Evolutionary conservation across 805 yeast genomes (phyloP).

Genomic region (Yarrowia keelungensis): DNA sequence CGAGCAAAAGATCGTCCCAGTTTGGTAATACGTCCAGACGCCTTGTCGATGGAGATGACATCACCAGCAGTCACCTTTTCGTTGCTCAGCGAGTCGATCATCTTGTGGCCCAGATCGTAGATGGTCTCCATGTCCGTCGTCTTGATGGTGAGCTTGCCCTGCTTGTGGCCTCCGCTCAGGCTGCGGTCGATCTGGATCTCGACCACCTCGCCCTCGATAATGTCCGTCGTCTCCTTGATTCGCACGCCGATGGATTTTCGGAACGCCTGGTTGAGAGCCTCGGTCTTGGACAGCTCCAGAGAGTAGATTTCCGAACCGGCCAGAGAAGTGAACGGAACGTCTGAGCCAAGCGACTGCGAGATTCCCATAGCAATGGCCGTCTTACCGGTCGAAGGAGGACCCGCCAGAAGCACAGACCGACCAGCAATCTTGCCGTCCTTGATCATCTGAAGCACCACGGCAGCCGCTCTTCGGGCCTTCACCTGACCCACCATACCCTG

Average conservation of each 20-base stretch:
- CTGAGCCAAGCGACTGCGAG: conserved; percentile 59
- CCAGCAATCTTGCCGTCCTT: conserved; percentile 96
- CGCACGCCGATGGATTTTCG: conserved; percentile 94
- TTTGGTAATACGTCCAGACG: conserved; percentile 91
- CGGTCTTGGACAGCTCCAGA: conserved; percentile 92
- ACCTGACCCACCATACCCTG: conserved; percentile 99
- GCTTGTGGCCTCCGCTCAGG: conserved; percentile 96
- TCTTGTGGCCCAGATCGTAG: conserved; percentile 90
- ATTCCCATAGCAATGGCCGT: conserved; percentile 97
- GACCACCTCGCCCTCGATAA: conserved; percentile 98
- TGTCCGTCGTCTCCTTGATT: conserved; percentile 95
- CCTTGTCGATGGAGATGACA: conserved; percentile 92
- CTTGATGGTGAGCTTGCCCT: conserved; percentile 95
- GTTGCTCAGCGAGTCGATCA: conserved; percentile 92
- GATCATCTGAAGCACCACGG: conserved; percentile 89
- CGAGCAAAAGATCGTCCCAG: conserved; percentile 95
- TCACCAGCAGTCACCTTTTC: conserved; percentile 98
- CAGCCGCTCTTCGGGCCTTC: conserved; percentile 96
- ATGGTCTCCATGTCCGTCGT: conserved; percentile 99
- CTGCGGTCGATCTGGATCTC: conserved; percentile 94
- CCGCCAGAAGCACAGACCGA: conserved; percentile 92
- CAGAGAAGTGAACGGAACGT: conserved; percentile 93
- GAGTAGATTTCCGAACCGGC: conserved; percentile 95
- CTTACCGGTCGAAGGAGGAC: conserved; percentile 98
- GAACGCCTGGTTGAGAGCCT: conserved; percentile 94